Percentiles rank a stretch among this genome's conserved stretches.
Evolutionary conservation across 2,329 filamentous ascomycete species (phyloP).

Genomic region (Proliferodiscus dingleyae): DNA sequence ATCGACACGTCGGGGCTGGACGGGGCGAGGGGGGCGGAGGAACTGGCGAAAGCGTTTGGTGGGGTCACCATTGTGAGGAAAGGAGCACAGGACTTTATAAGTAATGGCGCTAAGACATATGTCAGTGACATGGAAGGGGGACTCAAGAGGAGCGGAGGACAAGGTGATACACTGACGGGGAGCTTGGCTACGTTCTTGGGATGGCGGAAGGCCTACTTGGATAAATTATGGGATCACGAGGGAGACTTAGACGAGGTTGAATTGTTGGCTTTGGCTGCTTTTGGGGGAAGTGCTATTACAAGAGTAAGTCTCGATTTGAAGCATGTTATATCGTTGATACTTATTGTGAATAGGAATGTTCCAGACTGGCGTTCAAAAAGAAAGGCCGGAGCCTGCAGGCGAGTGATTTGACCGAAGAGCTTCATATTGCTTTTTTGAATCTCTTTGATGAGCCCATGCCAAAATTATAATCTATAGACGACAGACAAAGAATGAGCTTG

Average conservation of each 20-base stretch:
- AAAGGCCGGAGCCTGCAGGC: constrained; percentile 87
- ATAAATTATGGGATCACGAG: constrained; percentile 69
- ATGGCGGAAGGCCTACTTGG: constrained; percentile 83
- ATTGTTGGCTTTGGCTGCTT: constrained; percentile 73
- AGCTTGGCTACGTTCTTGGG: constrained; percentile 81
- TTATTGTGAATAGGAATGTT: constrained; percentile 58
- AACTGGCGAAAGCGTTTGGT: constrained; percentile 68
- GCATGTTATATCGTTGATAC: constrained; percentile 9
- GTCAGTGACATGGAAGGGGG: constrained; percentile 75
- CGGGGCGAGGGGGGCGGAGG: constrained; percentile 48
- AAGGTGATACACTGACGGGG: constrained; percentile 93
- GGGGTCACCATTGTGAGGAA: constrained; percentile 93
- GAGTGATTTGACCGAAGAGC: constrained; percentile 86
- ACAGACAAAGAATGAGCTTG: neutral
- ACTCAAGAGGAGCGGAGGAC: constrained; percentile 84
- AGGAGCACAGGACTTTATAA: constrained; percentile 75
- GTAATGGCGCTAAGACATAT: constrained; percentile 71
- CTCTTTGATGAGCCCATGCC: constrained; percentile 60
- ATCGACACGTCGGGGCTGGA: constrained; percentile 50
- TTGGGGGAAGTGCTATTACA: constrained; percentile 81
- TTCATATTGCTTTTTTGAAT: constrained; percentile 74
- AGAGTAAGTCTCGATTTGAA: too few relatives aligned
- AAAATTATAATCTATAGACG: too few relatives aligned
- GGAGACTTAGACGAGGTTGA: constrained; percentile 48
- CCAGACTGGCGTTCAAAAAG: constrained; percentile 77